These are phyloP conservation scores for Tillandsia fasciculata DNA, from an alignment of 176 grass and related monocot genomes.

Conservation along the genomic window DNA sequence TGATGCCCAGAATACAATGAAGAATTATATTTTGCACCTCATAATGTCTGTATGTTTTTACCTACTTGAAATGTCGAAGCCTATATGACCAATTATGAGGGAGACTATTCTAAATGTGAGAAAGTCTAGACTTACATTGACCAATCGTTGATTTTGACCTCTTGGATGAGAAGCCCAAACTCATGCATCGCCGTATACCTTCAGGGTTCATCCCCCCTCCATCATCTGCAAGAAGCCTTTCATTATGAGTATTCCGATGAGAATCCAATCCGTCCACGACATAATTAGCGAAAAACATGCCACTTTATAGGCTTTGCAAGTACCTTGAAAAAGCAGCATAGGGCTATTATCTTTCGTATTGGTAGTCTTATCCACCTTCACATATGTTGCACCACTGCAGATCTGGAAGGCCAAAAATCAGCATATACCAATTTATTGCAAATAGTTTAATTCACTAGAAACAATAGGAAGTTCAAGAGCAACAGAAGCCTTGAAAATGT, in stretches of 20 bases:
- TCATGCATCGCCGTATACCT: constrained; percentile 85
- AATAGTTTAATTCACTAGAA: not conserved
- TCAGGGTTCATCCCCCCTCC: constrained; percentile 95
- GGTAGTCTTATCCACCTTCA: constrained; percentile 73
- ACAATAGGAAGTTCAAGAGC: not conserved
- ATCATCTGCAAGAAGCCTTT: constrained; percentile 50
- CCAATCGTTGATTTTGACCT: constrained; percentile 93
- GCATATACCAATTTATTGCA: constrained; percentile 11
- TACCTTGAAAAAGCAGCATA: constrained; percentile 95
- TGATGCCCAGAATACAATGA: not conserved
- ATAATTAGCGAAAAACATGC: constrained; percentile 7
- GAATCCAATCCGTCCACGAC: not conserved
- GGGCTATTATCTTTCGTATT: constrained; percentile 75
- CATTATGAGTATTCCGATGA: constrained; percentile 2
- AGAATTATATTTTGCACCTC: not conserved
- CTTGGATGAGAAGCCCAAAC: constrained; percentile 90
- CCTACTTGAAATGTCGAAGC: too few species aligned
- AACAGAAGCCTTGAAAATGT: not conserved
- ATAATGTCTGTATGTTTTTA: too few species aligned
- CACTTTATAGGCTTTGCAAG: not conserved
- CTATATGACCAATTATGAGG: too few species aligned
- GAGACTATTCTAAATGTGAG: constrained; percentile 9
- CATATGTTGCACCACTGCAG: constrained; percentile 76
- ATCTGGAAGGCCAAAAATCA: constrained; percentile 43
- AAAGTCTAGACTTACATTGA: constrained; percentile 50